Conservation (phyloP, 202 grass and related monocot species). For the Musa balbisiana region DNA sequence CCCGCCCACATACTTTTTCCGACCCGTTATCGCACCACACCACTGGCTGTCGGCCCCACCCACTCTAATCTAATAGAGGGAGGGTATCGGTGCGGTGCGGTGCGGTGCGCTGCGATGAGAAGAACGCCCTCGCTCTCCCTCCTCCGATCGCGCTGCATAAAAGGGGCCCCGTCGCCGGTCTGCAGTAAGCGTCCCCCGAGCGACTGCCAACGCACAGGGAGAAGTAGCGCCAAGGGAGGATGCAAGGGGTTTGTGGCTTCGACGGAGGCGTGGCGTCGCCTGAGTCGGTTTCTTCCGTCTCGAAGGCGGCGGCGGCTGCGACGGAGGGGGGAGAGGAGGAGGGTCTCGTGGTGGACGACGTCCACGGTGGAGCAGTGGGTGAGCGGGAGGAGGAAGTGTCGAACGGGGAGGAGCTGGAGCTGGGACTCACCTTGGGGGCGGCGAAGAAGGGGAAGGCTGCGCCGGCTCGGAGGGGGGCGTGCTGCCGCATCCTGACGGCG, state of each 20-base stretch:
- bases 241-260: not conserved
- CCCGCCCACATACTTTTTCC: too few species aligned
- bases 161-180: not conserved
- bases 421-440: slow-evolving; percentile 2
- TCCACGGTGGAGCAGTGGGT: not conserved
- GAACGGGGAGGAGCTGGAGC: not conserved
- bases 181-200: too few species aligned
- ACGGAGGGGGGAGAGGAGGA: not conserved
- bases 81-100: not conserved
- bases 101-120: not conserved
- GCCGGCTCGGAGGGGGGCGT: not conserved
- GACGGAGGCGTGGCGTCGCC: slow-evolving; percentile 1
- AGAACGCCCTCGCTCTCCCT: too few species aligned
- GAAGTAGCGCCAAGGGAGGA: not conserved
- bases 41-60: too few species aligned
- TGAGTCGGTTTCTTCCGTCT: not conserved
- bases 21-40: too few species aligned
- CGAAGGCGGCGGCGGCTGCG: not conserved
- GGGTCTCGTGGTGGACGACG: not conserved
- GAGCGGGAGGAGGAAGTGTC: not conserved
- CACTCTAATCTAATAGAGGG: too few species aligned
- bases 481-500: slow-evolving; percentile 11
- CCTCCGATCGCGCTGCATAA: not conserved
- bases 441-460: not conserved
- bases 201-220: not conserved